These are phyloP conservation scores for Hypomontagnella submonticulosa DNA, from an alignment of 495 filamentous ascomycete species.

Conservation along the genomic window DNA sequence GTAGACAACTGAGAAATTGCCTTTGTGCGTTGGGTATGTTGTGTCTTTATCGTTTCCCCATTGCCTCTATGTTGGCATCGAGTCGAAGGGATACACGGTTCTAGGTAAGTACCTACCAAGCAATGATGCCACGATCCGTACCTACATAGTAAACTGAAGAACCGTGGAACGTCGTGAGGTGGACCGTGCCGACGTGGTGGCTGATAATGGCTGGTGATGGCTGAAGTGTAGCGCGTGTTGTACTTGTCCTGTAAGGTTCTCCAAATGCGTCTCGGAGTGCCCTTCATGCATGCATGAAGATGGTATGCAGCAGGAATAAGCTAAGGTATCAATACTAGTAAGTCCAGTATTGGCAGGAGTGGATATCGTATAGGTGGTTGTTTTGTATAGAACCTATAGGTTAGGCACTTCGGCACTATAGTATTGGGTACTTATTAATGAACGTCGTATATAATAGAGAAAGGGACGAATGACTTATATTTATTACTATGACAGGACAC, in stretches of 20 bases:
- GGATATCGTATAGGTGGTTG: conserved; percentile 1
- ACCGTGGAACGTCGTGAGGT: conserved; percentile 7
- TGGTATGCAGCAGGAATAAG: conserved; percentile 16
- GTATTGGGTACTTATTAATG: not conserved
- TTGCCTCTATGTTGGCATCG: no score
- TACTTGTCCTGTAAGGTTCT: no score
- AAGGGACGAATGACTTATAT: conserved; percentile 17
- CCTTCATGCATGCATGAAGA: conserved; percentile 32
- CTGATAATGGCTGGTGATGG: conserved; percentile 23
- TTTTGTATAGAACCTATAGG: no score
- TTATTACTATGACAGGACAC: conserved; percentile 32
- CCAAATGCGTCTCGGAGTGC: conserved; percentile 15
- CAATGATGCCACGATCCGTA: not conserved
- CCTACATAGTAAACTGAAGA: not conserved
- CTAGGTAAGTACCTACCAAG: no score
- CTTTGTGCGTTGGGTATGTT: no score
- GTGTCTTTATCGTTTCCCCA: no score
- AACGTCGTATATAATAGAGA: not conserved
- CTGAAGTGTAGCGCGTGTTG: conserved; percentile 24
- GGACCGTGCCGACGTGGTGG: conserved; percentile 25
- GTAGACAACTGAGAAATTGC: no score
- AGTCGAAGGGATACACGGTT: no score
- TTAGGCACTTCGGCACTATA: no score
- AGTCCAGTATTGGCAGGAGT: conserved; percentile 2
- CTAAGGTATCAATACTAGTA: conserved; percentile 21